These are phyloP conservation scores for Pichia inconspicua DNA, from an alignment of 1,139 yeast genomes.

Conservation along the genomic window DNA sequence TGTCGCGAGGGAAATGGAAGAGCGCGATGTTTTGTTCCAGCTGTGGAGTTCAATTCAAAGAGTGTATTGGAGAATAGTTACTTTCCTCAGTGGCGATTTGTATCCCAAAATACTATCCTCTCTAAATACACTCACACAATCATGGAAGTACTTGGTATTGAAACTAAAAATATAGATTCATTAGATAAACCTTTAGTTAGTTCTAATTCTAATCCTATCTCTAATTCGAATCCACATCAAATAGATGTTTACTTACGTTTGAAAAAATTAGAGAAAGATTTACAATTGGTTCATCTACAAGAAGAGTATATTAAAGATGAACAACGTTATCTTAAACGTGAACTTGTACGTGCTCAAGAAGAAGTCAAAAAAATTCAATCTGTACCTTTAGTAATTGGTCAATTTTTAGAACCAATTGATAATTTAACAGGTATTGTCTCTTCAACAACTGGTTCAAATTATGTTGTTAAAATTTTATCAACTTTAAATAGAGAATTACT, in stretches of 20 bases:
- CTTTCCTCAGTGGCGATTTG: too few relatives aligned
- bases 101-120: too few relatives aligned
- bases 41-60: too few relatives aligned
- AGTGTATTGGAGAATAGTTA: too few relatives aligned
- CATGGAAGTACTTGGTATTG: conserved; percentile 59
- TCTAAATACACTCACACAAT: not conserved
- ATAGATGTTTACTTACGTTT: conserved; percentile 73
- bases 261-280: conserved; percentile 82
- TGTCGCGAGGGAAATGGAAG: not conserved
- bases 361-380: conserved; percentile 96
- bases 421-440: conserved; percentile 95
- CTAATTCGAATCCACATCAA: too few relatives aligned
- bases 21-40: too few relatives aligned
- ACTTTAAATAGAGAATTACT: conserved; percentile 91
- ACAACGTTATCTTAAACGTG: conserved; percentile 91
- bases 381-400: conserved; percentile 97
- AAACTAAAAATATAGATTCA: too few relatives aligned
- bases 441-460: conserved; percentile 95
- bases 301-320: conserved; percentile 97
- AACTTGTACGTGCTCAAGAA: conserved; percentile 92
- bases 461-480: conserved; percentile 88
- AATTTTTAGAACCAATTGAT: conserved; percentile 94
- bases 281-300: conserved; percentile 74
- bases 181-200: too few relatives aligned
- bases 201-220: too few relatives aligned